Evolutionary conservation across 441 rosid genomes (phyloP).

Genomic region (Erysimum cheiri): DNA sequence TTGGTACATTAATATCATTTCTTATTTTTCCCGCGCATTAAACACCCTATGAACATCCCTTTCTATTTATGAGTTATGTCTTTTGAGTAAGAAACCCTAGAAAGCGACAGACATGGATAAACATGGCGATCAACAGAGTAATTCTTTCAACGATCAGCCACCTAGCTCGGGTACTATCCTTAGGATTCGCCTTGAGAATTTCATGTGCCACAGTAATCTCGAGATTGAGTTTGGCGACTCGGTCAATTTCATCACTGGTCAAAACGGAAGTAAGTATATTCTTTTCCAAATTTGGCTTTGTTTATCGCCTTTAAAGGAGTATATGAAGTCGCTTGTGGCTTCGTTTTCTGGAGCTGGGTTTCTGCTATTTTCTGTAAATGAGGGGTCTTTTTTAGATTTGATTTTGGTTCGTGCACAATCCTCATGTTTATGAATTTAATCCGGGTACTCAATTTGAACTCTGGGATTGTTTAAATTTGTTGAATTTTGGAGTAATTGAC

Average conservation of each 20-base stretch:
- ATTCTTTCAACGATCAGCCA: slow-evolving; percentile 29
- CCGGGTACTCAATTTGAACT: background rate
- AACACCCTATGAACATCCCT: background rate
- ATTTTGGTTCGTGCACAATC: background rate
- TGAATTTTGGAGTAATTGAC: too few species aligned
- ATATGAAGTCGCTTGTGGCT: background rate
- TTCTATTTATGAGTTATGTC: background rate
- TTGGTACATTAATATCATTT: background rate
- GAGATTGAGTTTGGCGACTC: slow-evolving; percentile 73
- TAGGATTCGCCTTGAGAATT: slow-evolving; percentile 78
- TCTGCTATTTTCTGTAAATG: background rate
- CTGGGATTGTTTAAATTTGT: background rate
- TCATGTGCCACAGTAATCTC: slow-evolving; percentile 83
- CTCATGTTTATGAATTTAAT: background rate
- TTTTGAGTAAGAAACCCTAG: slow-evolving; percentile 24
- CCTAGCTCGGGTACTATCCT: slow-evolving; percentile 63
- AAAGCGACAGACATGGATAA: slow-evolving; percentile 43
- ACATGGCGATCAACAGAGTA: slow-evolving; percentile 39
- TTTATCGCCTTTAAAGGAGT: background rate
- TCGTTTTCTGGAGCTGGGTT: slow-evolving; percentile 10
- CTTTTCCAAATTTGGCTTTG: background rate
- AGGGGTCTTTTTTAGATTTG: background rate
- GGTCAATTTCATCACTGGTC: slow-evolving; percentile 90
- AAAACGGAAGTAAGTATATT: slow-evolving; percentile 71
- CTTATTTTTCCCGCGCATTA: slow-evolving; percentile 21